Evolutionary conservation across 2,329 filamentous ascomycete genomes (phyloP).

Genomic region (Pseudopyrenochaeta lycopersici): DNA sequence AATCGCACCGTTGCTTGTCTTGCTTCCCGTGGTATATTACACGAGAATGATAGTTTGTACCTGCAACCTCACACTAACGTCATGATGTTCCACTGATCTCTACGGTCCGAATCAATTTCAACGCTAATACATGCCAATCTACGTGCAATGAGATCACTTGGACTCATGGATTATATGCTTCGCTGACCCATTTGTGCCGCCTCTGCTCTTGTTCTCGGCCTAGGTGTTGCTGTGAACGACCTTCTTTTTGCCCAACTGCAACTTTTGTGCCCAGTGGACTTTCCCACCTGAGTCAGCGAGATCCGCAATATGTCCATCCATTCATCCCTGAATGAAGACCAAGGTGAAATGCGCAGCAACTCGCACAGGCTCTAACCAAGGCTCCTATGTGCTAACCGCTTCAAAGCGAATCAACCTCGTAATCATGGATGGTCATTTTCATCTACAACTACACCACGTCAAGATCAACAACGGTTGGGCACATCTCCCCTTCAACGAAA

Average conservation of each 20-base stretch:
- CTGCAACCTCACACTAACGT: conserved; percentile 11
- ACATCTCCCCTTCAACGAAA: conserved; percentile 5
- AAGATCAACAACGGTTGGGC: neutral
- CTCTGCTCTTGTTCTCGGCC: neutral
- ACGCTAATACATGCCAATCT: neutral
- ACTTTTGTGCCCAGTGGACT: no score
- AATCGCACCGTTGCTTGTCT: neutral
- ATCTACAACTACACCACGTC: conserved; percentile 2
- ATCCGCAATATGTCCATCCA: conserved; percentile 14
- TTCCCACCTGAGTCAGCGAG: neutral
- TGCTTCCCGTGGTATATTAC: neutral
- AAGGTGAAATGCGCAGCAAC: conserved; percentile 5
- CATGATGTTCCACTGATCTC: conserved; percentile 3
- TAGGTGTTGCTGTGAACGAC: neutral
- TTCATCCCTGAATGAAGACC: conserved; percentile 14
- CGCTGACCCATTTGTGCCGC: neutral
- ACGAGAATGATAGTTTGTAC: neutral
- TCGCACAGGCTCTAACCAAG: neutral
- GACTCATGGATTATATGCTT: neutral
- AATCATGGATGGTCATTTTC: conserved; percentile 1
- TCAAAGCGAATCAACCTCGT: neutral
- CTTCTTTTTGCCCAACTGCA: neutral
- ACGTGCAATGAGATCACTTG: conserved; percentile 14
- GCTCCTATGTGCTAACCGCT: neutral
- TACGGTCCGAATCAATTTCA: neutral